These are phyloP conservation scores for Apiospora saccharicola DNA, from an alignment of 2,329 filamentous ascomycete genomes.

Conservation along the genomic window DNA sequence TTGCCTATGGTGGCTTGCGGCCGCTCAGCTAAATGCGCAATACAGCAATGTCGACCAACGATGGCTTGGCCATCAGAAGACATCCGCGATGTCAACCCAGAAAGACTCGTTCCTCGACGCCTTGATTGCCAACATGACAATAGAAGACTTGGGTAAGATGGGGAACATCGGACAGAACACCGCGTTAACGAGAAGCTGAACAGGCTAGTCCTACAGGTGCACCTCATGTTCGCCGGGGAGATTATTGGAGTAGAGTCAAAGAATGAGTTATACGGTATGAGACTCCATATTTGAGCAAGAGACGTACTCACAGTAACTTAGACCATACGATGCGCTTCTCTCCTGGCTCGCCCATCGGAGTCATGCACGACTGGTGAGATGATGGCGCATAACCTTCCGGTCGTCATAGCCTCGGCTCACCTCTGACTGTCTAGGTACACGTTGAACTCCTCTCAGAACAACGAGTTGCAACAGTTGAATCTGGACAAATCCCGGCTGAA, in stretches of 20 bases:
- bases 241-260: slow-evolving; percentile 48
- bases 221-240: slow-evolving; percentile 52
- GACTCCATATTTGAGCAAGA: background rate
- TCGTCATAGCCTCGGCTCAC: background rate
- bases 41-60: slow-evolving; percentile 6
- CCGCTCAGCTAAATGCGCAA: background rate
- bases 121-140: slow-evolving; percentile 7
- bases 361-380: slow-evolving; percentile 49
- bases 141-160: slow-evolving; percentile 15
- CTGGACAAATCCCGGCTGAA: slow-evolving; percentile 46
- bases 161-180: background rate
- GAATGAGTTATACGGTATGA: slow-evolving; percentile 47
- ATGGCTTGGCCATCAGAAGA: background rate
- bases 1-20: background rate
- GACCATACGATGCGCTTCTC: slow-evolving; percentile 46
- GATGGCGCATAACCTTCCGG: background rate
- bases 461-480: slow-evolving; percentile 48
- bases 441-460: slow-evolving; percentile 51
- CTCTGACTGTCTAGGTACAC: slow-evolving; percentile 42
- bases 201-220: slow-evolving; percentile 47
- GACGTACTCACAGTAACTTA: slow-evolving; percentile 28
- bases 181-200: background rate
- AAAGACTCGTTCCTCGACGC: background rate
- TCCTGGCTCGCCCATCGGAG: slow-evolving; percentile 48
- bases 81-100: background rate